Conservation (phyloP, 139 green algal species). For the Micractinium conductrix region DNA sequence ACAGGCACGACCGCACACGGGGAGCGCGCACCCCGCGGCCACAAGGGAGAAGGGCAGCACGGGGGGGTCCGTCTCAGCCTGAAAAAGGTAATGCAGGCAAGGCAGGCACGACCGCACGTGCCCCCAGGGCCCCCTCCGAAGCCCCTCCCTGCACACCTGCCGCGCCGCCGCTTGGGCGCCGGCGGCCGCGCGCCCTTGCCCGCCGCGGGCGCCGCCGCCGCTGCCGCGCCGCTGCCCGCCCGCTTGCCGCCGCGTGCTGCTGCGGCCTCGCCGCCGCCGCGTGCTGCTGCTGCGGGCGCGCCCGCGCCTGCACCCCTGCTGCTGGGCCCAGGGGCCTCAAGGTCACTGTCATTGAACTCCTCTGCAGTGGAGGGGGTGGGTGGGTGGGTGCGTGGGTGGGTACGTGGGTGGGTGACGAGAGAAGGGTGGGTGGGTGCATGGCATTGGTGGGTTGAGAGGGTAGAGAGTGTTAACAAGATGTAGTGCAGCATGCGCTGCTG, state of each 20-base stretch:
- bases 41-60: background rate
- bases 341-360: slow-evolving; percentile 19
- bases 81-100: background rate
- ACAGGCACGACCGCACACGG: too few relatives aligned
- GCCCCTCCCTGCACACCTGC: background rate
- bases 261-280: background rate
- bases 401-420: too few relatives aligned
- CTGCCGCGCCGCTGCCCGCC: background rate
- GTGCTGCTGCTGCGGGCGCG: slow-evolving; percentile 11
- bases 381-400: too few relatives aligned
- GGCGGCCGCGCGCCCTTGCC: slow-evolving; percentile 28
- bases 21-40: too few relatives aligned
- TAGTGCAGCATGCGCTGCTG: too few relatives aligned
- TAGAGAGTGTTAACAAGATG: too few relatives aligned
- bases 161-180: slow-evolving; percentile 20
- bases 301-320: background rate
- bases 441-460: too few relatives aligned
- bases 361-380: too few relatives aligned
- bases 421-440: too few relatives aligned
- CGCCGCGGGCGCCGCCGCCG: background rate
- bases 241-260: slow-evolving; percentile 4
- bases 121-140: too few relatives aligned
- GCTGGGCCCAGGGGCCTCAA: slow-evolving; percentile 3
- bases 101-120: background rate
- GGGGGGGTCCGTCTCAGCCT: too few relatives aligned